A percentile compares a stretch with the other conserved stretches of the same genome.
phyloP scores from a whole-genome alignment of 345 rosid species.

The Stellera chamaejasme region DNA sequence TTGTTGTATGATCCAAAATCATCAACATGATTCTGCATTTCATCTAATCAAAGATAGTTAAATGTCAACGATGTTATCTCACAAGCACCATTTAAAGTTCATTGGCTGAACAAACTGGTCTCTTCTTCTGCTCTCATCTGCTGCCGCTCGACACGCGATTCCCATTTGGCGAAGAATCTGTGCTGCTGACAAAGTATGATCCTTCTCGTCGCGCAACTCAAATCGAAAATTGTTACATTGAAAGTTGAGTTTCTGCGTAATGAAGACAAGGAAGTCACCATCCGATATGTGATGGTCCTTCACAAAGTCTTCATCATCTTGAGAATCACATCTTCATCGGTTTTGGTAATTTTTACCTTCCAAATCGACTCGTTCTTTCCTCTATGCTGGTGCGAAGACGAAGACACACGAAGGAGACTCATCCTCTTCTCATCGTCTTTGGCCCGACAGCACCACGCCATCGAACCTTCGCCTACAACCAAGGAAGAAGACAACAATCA shows the following conservation, averaged over 20 bases:
- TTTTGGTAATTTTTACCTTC: not conserved
- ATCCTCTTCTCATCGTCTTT: no score
- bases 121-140: not conserved
- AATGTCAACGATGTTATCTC: no score
- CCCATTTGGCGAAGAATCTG: not conserved
- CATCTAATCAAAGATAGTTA: no score
- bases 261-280: conserved; percentile 3
- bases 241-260: conserved; percentile 3
- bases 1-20: not conserved
- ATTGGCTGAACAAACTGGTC: no score
- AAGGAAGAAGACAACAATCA: no score
- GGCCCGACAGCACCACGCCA: no score
- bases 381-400: no score
- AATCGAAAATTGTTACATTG: not conserved
- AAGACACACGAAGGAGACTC: no score
- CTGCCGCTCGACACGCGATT: not conserved
- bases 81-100: no score
- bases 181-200: conserved; percentile 3
- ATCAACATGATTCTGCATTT: no score
- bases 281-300: not conserved
- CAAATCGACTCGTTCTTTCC: conserved; percentile 1
- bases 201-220: conserved; percentile 4
- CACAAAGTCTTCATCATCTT: not conserved
- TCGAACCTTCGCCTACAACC: no score
- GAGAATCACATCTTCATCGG: not conserved